Percentiles rank a stretch among this genome's conserved stretches.
Conservation (phyloP, 2,329 filamentous ascomycete genomes). For the Zymoseptoria tritici region DNA sequence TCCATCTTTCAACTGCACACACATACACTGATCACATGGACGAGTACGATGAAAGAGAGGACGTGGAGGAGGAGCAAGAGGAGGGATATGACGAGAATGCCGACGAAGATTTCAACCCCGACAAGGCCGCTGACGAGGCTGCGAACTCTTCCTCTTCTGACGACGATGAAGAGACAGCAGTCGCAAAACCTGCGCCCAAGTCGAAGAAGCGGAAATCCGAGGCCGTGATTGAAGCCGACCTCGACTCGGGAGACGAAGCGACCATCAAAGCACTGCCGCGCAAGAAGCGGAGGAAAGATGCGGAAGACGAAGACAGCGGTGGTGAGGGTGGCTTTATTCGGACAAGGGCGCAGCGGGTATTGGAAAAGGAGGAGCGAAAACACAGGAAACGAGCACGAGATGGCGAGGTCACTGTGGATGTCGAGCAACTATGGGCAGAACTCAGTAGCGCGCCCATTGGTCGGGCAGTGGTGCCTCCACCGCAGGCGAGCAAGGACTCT, state of each 20-base stretch:
- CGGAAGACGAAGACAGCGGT: conserved; percentile 30
- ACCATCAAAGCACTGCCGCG: conserved; percentile 44
- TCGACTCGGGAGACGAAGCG: conserved; percentile 51
- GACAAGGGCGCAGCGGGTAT: conserved; percentile 46
- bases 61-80: conserved; percentile 17
- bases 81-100: conserved; percentile 37
- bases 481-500: conserved; percentile 7
- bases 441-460: conserved; percentile 38
- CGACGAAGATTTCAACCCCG: conserved; percentile 39
- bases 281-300: conserved; percentile 33
- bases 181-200: conserved; percentile 27
- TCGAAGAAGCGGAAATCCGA: conserved; percentile 32
- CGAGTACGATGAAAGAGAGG: conserved; percentile 3
- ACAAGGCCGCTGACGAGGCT: conserved; percentile 25
- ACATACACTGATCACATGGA: conserved; percentile 13
- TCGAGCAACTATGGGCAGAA: conserved; percentile 48
- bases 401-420: conserved; percentile 47
- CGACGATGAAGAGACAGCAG: conserved; percentile 24
- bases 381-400: conserved; percentile 37
- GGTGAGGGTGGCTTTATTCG: conserved; percentile 46
- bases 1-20: neutral
- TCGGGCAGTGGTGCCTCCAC: conserved; percentile 12
- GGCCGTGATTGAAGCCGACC: conserved; percentile 28
- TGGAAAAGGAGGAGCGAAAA: conserved; percentile 43
- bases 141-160: conserved; percentile 29